phyloP scores from a whole-genome alignment of 2,329 filamentous ascomycete genomes.

The Aspergillus brasiliensis region DNA sequence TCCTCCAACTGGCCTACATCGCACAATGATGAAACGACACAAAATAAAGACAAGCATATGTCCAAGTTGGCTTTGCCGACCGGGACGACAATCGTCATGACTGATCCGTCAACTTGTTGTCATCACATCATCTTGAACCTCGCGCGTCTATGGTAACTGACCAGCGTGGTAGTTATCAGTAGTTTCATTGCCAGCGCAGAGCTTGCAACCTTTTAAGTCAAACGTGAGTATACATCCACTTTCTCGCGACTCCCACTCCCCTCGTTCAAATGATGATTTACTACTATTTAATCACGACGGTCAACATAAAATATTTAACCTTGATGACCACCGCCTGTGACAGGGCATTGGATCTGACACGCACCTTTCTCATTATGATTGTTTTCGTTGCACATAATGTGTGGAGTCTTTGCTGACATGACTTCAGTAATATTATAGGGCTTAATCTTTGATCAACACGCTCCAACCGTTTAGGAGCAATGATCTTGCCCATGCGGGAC shows the following conservation, averaged over 20 bases:
- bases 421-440: background rate
- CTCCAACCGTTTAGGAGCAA: background rate
- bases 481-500: background rate
- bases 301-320: conserved; percentile 73
- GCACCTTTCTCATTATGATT: conserved; percentile 4
- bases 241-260: conserved; percentile 7
- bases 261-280: conserved; percentile 65
- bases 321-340: conserved; percentile 82
- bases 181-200: background rate
- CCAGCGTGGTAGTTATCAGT: background rate
- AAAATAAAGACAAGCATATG: conserved; percentile 94
- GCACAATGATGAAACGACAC: conserved; percentile 79
- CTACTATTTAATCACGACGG: conserved; percentile 74
- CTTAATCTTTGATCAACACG: background rate
- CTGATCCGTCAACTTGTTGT: conserved; percentile 44
- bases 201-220: background rate
- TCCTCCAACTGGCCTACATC: conserved; percentile 20
- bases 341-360: conserved; percentile 58
- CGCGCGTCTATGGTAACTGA: conserved; percentile 30
- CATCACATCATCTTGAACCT: conserved; percentile 16
- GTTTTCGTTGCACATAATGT: background rate
- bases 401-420: conserved; percentile 17
- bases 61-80: conserved; percentile 66
- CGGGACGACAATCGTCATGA: conserved; percentile 57
- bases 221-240: conserved; percentile 22